Evolutionary conservation across 805 yeast species (phyloP).

Genomic region (Starmerella vitae): DNA sequence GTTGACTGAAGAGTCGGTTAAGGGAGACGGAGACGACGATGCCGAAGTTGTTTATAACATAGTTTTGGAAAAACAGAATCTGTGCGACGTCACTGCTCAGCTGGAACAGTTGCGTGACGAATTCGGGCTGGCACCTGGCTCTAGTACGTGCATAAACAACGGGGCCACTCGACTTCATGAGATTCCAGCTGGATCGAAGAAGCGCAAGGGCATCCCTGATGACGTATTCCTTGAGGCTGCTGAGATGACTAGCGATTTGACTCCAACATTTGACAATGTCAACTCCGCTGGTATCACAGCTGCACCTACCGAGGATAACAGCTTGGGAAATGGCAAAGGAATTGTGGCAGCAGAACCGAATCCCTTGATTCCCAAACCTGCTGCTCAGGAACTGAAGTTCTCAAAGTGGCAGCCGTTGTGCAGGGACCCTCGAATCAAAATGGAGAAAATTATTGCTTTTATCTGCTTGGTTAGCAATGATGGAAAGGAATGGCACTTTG

Average conservation of each 20-base stretch:
- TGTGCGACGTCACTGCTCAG: constrained; percentile 48
- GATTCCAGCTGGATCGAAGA: constrained; percentile 13
- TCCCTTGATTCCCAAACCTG: constrained; percentile 22
- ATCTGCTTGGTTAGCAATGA: constrained; percentile 66
- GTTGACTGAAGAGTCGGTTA: constrained; percentile 32
- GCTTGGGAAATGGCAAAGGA: neutral
- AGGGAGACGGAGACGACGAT: constrained; percentile 1
- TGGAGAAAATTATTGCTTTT: constrained; percentile 70
- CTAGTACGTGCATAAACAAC: constrained; percentile 41
- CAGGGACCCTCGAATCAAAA: constrained; percentile 33
- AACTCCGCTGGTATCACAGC: neutral
- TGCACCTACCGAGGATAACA: constrained; percentile 1
- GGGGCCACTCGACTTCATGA: constrained; percentile 25
- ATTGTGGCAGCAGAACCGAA: constrained; percentile 13
- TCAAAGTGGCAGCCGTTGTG: constrained; percentile 86
- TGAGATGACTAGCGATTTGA: neutral
- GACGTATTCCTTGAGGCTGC: constrained; percentile 6
- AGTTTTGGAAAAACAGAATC: constrained; percentile 45
- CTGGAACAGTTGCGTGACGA: constrained; percentile 50
- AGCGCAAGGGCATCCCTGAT: constrained; percentile 12
- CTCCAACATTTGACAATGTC: neutral
- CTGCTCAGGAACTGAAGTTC: constrained; percentile 46
- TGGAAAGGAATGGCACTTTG: constrained; percentile 62
- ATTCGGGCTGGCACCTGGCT: constrained; percentile 32
- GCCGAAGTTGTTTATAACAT: constrained; percentile 33